Evolutionary conservation across 2,329 filamentous ascomycete species (phyloP), one percentile per base, ranked within the genome.

Genomic region (Rachicladosporium sp.): DNA sequence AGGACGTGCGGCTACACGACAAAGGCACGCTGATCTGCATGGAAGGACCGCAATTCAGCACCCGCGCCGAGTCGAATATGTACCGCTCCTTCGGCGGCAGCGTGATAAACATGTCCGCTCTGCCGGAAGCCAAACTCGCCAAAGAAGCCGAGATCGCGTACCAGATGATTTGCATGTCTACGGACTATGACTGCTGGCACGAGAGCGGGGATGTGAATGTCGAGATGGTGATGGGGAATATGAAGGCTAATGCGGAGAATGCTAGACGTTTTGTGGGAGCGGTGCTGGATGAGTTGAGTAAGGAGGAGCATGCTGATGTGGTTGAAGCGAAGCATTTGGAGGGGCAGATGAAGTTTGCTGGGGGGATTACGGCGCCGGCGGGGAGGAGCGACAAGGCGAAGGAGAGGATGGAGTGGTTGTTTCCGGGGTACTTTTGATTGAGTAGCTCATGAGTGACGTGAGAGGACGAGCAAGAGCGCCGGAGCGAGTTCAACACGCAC

Each of bases 171-270:
- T 94, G 89, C 71, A 98, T 98, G 91, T 85, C 86, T 29, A 98
- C 91, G 21, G 91, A 98, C 69, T 98, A 98, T 63, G 91, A 98
- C 69, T 96, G 89, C 76, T 98, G 91, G 91, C 82, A 88, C 58
- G 78, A 74, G 12, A 74, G 74, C 36, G 84, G 83, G 48, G 69
- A 75, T 33, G 91, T 98, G 46, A 88, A 87, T 46, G 91, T 98
- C 13, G 84, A 88, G 62, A 93, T 96, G 83, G 91, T 98, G 41
- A 85, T 94, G 78, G 82, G 78, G 45, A 85, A 93, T 64, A 98
- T 98, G 91, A 81, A 82, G 59, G 82, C 86, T 50, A 98, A 98
- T 64, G 73, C 83, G 38, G 72, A 80, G 57, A 98, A 96, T 56
- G 91, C 91, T 29, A 80, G 81, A 60, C 71, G 78, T 37, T 80